phyloP scores from a whole-genome alignment of 768 basidiomycete species.

The Suillus ampliporus region DNA sequence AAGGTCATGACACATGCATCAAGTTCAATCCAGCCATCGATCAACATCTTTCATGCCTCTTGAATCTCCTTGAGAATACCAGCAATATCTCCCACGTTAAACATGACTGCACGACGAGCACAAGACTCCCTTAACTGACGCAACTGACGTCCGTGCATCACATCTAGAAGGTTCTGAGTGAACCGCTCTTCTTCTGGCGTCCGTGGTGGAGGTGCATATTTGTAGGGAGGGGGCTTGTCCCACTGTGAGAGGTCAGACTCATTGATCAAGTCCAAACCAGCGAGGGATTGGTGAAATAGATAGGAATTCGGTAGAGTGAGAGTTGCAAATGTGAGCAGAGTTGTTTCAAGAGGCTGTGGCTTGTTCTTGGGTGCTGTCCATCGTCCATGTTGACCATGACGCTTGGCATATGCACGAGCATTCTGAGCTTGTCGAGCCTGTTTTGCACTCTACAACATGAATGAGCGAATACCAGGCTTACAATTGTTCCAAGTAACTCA shows the following conservation, averaged over 20 bases:
- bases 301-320: not conserved
- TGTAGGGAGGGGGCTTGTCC: slow-evolving; percentile 4
- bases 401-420: too few relatives aligned
- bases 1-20: not conserved
- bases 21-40: not conserved
- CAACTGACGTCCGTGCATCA: not conserved
- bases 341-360: too few relatives aligned
- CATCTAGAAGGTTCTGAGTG: slow-evolving; percentile 9
- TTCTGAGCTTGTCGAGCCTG: too few relatives aligned
- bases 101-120: not conserved
- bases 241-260: slow-evolving; percentile 9
- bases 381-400: too few relatives aligned
- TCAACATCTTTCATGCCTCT: not conserved
- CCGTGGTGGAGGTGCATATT: not conserved
- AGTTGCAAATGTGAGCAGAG: too few relatives aligned
- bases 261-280: not conserved
- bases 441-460: too few relatives aligned
- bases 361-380: too few relatives aligned
- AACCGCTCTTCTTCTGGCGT: not conserved
- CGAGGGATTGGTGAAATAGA: not conserved
- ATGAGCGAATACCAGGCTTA: too few relatives aligned
- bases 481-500: too few relatives aligned
- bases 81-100: not conserved
- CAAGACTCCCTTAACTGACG: not conserved
- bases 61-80: not conserved